A percentile compares a stretch with the other conserved stretches of the same genome.
Evolutionary conservation across 768 basidiomycete species (phyloP).

Genomic region (Auriculariales sp.): DNA sequence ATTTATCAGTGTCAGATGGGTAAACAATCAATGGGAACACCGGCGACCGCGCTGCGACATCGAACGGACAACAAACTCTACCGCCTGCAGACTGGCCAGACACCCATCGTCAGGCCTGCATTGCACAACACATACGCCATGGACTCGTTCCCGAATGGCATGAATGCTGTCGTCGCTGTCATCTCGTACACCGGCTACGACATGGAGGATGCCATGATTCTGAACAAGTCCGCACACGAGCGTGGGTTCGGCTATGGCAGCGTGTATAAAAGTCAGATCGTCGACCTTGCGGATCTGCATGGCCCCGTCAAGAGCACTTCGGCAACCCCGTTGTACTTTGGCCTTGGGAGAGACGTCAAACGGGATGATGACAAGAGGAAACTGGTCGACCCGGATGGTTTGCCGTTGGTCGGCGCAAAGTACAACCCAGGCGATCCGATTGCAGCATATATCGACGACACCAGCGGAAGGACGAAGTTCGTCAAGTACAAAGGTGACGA

Average conservation of each 20-base stretch:
- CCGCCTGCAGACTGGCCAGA: constrained; percentile 88
- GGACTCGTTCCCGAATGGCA: constrained; percentile 97
- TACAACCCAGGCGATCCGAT: constrained; percentile 65
- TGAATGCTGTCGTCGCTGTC: constrained; percentile 97
- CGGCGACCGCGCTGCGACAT: constrained; percentile 78
- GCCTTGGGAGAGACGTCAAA: constrained; percentile 51
- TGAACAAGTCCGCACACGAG: constrained; percentile 98
- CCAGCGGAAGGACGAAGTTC: constrained; percentile 64
- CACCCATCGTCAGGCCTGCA: constrained; percentile 81
- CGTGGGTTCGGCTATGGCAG: constrained; percentile 95
- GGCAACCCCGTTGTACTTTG: constrained; percentile 73
- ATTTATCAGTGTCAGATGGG: constrained; percentile 99
- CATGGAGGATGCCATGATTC: constrained; percentile 99
- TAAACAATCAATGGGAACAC: constrained; percentile 99
- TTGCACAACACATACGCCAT: constrained; percentile 92
- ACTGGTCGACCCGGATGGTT: constrained; percentile 68
- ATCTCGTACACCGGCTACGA: constrained; percentile 99
- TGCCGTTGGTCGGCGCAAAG: constrained; percentile 63
- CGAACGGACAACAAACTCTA: constrained; percentile 98
- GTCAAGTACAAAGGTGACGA: constrained; percentile 98
- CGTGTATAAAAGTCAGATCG: constrained; percentile 85
- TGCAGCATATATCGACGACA: constrained; percentile 80
- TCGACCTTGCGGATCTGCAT: constrained; percentile 73
- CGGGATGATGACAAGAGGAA: constrained; percentile 27
- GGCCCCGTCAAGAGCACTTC: constrained; percentile 42